These are phyloP conservation scores for Rubroboletus satanas DNA, from an alignment of 768 basidiomycete species.

Conservation along the genomic window DNA sequence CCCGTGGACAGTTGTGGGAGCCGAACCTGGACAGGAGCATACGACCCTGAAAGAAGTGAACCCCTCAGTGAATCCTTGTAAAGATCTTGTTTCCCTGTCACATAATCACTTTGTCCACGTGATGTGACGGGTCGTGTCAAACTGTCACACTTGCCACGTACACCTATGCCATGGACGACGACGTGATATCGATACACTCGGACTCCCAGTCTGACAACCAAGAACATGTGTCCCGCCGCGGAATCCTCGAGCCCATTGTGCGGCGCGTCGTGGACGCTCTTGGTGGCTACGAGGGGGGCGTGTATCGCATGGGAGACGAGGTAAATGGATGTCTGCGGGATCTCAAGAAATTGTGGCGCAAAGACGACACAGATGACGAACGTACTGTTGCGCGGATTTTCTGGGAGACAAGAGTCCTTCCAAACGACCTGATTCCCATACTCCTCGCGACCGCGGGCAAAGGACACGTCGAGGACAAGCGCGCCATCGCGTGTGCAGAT, in stretches of 20 bases:
- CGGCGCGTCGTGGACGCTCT: slow-evolving; percentile 75
- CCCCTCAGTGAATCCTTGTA: not conserved
- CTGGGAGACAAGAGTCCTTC: slow-evolving; percentile 80
- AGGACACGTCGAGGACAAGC: slow-evolving; percentile 74
- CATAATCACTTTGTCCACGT: slow-evolving; percentile 15
- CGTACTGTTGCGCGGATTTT: slow-evolving; percentile 93
- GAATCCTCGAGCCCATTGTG: slow-evolving; percentile 63
- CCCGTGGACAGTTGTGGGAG: slow-evolving; percentile 11
- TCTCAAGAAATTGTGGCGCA: slow-evolving; percentile 92
- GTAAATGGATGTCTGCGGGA: slow-evolving; percentile 85
- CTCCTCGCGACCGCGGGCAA: slow-evolving; percentile 76
- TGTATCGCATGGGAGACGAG: slow-evolving; percentile 78
- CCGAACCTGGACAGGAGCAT: slow-evolving; percentile 3
- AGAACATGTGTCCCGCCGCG: slow-evolving; percentile 40
- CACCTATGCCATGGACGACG: slow-evolving; percentile 26
- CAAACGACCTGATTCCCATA: slow-evolving; percentile 86
- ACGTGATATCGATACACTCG: slow-evolving; percentile 34
- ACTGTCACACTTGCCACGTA: slow-evolving; percentile 12
- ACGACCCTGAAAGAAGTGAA: not conserved
- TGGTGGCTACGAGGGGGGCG: slow-evolving; percentile 65
- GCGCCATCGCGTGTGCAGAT: slow-evolving; percentile 81
- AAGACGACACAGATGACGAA: slow-evolving; percentile 96
- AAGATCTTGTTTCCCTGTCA: not conserved
- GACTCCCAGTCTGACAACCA: slow-evolving; percentile 23
- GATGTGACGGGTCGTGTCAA: slow-evolving; percentile 27